Conservation (phyloP, 345 rosid genomes). For the Brassica rapa region DNA sequence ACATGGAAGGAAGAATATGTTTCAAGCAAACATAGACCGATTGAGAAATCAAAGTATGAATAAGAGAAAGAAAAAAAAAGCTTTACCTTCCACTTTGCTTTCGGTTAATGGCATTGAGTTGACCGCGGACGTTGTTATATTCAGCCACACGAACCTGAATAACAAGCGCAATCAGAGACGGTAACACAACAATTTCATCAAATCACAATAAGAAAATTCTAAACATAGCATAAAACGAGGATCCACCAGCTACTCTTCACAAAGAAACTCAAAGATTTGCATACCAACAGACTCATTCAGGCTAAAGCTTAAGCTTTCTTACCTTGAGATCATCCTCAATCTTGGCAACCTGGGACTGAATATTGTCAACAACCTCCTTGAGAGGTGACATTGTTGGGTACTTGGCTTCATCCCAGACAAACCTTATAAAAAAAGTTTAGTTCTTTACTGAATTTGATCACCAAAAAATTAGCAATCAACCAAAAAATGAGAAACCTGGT, state of each 20-base stretch:
- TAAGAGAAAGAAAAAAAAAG: neutral
- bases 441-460: conserved; percentile 6
- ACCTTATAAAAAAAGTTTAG: conserved; percentile 47
- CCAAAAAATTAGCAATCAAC: neutral
- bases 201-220: neutral
- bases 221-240: neutral
- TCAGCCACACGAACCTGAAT: conserved; percentile 91
- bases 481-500: conserved; percentile 60
- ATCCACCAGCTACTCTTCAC: neutral
- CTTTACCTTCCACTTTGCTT: conserved; percentile 99
- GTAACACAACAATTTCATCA: neutral
- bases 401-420: conserved; percentile 97
- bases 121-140: conserved; percentile 90
- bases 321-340: conserved; percentile 99
- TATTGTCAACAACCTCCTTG: conserved; percentile 78
- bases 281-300: neutral
- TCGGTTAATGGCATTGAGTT: conserved; percentile 88
- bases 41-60: neutral
- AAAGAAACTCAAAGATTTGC: conserved; percentile 3
- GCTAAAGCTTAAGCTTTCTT: neutral
- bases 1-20: neutral
- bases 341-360: conserved; percentile 85
- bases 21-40: conserved; percentile 7
- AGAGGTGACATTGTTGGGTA: conserved; percentile 93
- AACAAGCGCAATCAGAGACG: conserved; percentile 18